Evolutionary conservation across 176 grass and related monocot species (phyloP), one percentile per base, ranked within the genome.

Genomic region (Zizania latifolia): DNA sequence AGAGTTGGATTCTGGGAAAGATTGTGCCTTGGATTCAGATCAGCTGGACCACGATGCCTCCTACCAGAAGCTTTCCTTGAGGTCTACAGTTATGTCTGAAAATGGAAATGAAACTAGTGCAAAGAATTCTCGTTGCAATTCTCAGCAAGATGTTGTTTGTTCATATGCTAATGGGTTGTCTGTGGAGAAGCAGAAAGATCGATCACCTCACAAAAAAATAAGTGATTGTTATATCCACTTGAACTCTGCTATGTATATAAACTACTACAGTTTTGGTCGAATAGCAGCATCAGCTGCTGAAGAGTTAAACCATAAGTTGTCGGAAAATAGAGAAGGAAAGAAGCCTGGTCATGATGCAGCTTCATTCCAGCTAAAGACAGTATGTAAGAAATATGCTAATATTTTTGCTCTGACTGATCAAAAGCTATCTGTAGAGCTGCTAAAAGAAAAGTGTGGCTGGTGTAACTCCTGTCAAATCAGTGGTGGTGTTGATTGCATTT

Each of bases 361-460:
- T 78, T 81, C 74, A 9, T 76, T 79, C 43, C 79, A 86, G 83
- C 76, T 87, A 60, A 99, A 87, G 61, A 55, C 82, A 81, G 90
- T 94, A 84, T 86, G 75, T 38, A 99, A 88, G 72, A 99, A 87
- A 72, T 90, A 83, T 68, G 70, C 81, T 62, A 88, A 72, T 65
- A 57, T 88, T 80, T 90, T 86, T 85, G 86, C 59, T 41, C 79
- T 86, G 35, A 87, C 71, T 55, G 86, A 88, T 80, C 85, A 82
- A 80, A 90, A 90, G 54, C 65, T 92, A 62, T 92, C 92, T 45
- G 70, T 84, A 8, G 89, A 86, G 23, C 37, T 89, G 27, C 84
- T 86, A 77, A 99, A 92, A 67, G 96, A 99, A 83, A 99, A 89
- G 81, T 99, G 96, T 82, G 96, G 96, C 53, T 99, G 96, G 96